Base-by-base conservation (phyloP, 345 rosid genomes). In the Orychophragmus violaceus region DNA sequence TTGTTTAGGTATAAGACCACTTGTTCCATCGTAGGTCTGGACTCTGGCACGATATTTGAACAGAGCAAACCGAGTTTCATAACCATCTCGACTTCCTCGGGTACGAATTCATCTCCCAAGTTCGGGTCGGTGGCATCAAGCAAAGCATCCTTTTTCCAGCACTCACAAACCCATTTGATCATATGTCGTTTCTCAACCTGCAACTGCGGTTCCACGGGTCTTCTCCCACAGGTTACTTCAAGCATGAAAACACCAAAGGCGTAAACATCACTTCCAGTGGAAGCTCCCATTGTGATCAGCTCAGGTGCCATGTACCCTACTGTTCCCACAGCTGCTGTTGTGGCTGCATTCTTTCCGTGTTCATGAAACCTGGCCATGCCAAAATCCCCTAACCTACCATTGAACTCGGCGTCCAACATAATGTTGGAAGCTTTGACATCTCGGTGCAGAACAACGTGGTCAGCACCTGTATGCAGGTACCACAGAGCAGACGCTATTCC, bases 291-390 rank as follows among this genome's bases (percentile, higher is more conserved):
- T 53, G 69, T 73, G 25, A 74, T 57, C 16, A 81, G 61, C 69
- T 83, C 85, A 1, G 87, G 87, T 2, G 82, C 87, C 66, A 83
- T 57, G 49, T 83, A 81, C 2, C 84, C 87, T 57, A 93, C 71
- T 4, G 99, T 94, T 45, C 97, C 96, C 3, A 90, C 99, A 0
- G 92, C 95, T 21, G 87, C 82, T 11, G 99, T 90, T 3, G 96
- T 88, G 61, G 80, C 77, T 42, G 74, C 70, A n/a, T 87, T 85
- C 5, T 84, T 77, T 21, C 95, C 96, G 14, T 84, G 96, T 19
- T 85, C 97, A 11, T 85, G 87, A 68, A 94, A 67, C 73, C 88
- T 85, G 2, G 99, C 97, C 14, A 94, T 85, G 11, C 99, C 99
- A 19, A 94, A 94, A 78, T 88, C 99, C 4, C 99, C 96, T 19